Conservation (phyloP, 2,329 filamentous ascomycete species). For the Botrytis byssoidea region DNA sequence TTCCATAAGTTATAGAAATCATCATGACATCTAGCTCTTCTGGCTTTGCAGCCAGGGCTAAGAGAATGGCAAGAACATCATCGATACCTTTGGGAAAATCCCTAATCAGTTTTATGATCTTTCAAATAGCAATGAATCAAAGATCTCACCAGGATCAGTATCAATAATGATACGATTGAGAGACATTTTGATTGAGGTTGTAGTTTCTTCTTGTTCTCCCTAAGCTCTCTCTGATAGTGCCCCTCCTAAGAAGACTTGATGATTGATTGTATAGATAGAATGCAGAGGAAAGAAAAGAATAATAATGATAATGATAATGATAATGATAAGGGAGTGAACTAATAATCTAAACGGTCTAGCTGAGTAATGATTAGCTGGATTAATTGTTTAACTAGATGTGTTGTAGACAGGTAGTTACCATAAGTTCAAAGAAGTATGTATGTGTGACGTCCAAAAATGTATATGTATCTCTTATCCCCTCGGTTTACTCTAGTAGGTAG, state of each 20-base stretch:
- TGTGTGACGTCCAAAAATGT: neutral
- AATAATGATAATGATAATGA: neutral
- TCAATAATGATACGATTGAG: constrained; percentile 87
- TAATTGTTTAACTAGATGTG: neutral
- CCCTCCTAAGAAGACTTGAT: neutral
- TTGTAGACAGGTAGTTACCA: neutral
- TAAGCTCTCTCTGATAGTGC: neutral
- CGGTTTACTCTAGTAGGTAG: neutral
- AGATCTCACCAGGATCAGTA: constrained; percentile 75
- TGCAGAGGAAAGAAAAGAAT: neutral
- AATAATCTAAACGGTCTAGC: neutral
- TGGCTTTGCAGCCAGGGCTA: constrained; percentile 76
- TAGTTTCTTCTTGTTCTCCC: neutral
- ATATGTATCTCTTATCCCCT: neutral
- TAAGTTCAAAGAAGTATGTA: neutral
- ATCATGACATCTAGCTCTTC: constrained; percentile 85
- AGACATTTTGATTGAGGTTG: constrained; percentile 51
- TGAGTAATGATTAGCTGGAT: neutral
- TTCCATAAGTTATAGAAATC: constrained; percentile 90
- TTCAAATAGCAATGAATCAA: neutral
- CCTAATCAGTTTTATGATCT: constrained; percentile 14
- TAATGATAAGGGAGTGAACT: neutral
- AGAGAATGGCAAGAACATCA: constrained; percentile 82
- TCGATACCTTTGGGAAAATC: constrained; percentile 64
- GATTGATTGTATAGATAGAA: neutral